A percentile compares a stretch with the other conserved stretches of the same genome.
phyloP scores from a whole-genome alignment of 495 filamentous ascomycete genomes.

The Tuber indicum region DNA sequence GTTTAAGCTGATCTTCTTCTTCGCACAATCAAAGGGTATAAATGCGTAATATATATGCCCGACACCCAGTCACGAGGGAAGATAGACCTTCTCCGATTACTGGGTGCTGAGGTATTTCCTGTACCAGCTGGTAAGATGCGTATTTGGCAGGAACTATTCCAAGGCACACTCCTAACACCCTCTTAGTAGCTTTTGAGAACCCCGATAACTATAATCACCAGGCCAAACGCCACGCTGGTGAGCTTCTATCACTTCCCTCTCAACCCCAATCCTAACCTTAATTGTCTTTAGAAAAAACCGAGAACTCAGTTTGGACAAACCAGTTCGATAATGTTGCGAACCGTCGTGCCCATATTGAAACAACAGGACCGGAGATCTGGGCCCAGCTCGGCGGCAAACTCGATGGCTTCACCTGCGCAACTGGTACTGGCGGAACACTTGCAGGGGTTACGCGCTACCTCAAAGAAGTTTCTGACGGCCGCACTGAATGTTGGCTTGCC shows the following conservation, averaged over 20 bases:
- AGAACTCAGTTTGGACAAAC: conserved; percentile 97
- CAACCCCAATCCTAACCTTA: not conserved
- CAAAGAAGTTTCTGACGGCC: conserved; percentile 71
- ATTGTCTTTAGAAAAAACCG: conserved; percentile 52
- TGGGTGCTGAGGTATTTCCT: conserved; percentile 97
- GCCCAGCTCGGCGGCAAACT: conserved; percentile 78
- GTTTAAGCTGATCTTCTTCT: not conserved
- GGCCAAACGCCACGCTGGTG: conserved; percentile 68
- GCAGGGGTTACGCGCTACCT: conserved; percentile 85
- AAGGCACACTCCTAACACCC: conserved; percentile 4
- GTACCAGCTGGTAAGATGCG: conserved; percentile 59
- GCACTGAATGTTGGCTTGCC: conserved; percentile 83
- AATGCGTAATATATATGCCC: conserved; percentile 98
- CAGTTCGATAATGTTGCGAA: conserved; percentile 98
- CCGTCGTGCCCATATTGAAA: conserved; percentile 88
- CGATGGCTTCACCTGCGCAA: conserved; percentile 92
- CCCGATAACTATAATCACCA: conserved; percentile 97
- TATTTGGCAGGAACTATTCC: not conserved
- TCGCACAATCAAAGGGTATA: conserved; percentile 54
- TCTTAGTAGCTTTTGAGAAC: conserved; percentile 78
- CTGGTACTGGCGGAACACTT: conserved; percentile 86
- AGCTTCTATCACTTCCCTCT: too few relatives aligned
- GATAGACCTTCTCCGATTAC: conserved; percentile 81
- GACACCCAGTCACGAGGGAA: conserved; percentile 98
- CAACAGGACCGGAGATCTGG: conserved; percentile 96